These are phyloP conservation scores for Taiozyma sp. DNA, from an alignment of 1,139 yeast genomes.

Conservation along the genomic window DNA sequence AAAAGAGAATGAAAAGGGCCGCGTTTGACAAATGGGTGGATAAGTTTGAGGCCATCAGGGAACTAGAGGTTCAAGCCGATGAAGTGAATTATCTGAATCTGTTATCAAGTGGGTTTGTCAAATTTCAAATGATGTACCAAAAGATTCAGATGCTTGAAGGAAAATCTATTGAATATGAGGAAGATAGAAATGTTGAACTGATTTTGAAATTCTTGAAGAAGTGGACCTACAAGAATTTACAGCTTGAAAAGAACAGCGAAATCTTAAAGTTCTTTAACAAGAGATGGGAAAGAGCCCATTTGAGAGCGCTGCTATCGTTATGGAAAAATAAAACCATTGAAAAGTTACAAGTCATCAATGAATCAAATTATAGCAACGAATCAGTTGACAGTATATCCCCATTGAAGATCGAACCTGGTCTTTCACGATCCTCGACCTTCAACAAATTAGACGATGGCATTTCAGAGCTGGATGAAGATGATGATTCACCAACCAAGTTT, in stretches of 20 bases:
- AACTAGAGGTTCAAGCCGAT: slow-evolving; percentile 19
- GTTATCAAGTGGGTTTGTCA: slow-evolving; percentile 21
- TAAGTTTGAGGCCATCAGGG: slow-evolving; percentile 10
- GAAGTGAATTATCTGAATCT: slow-evolving; percentile 19
- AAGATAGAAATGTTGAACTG: slow-evolving; percentile 19
- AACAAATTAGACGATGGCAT: neutral
- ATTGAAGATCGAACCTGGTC: neutral
- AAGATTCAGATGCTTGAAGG: slow-evolving; percentile 12
- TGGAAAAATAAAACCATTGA: slow-evolving; percentile 27
- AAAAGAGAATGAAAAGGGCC: slow-evolving; percentile 3
- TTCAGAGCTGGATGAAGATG: slow-evolving; percentile 7
- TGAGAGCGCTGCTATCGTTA: slow-evolving; percentile 28
- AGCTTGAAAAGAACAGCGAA: slow-evolving; percentile 29
- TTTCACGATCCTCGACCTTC: neutral
- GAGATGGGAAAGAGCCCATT: slow-evolving; percentile 33
- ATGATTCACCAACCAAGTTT: slow-evolving; percentile 21
- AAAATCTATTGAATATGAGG: slow-evolving; percentile 10
- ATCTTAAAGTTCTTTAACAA: slow-evolving; percentile 26
- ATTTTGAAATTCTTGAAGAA: slow-evolving; percentile 23
- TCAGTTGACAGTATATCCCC: neutral
- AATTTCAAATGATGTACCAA: slow-evolving; percentile 15
- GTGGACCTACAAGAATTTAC: slow-evolving; percentile 30
- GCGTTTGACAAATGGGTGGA: slow-evolving; percentile 17
- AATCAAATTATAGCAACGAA: neutral
- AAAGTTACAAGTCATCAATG: slow-evolving; percentile 5